Conservation (phyloP, 2,329 filamentous ascomycete species). For the Pestalotiopsis sp. region DNA sequence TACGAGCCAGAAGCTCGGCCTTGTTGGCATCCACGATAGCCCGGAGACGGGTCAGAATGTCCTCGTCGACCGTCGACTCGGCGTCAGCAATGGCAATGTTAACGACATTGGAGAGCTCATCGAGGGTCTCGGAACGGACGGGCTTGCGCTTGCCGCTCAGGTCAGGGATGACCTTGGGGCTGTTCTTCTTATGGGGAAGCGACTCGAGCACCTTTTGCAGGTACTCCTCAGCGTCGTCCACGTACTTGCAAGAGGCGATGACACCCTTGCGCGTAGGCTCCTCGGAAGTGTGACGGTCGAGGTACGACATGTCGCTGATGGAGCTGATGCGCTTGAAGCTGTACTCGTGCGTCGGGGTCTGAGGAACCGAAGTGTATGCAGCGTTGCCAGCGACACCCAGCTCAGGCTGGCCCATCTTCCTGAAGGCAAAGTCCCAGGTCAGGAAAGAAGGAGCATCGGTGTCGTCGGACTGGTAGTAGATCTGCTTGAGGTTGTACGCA, state of each 20-base stretch:
- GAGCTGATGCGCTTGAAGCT: conserved; percentile 84
- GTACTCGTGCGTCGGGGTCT: conserved; percentile 67
- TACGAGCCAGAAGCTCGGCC: conserved; percentile 78
- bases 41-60: conserved; percentile 76
- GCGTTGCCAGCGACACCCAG: conserved; percentile 82
- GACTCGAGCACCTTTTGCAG: conserved; percentile 82
- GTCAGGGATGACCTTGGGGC: conserved; percentile 68
- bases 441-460: conserved; percentile 69
- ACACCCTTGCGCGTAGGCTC: conserved; percentile 91
- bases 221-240: conserved; percentile 91
- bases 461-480: conserved; percentile 86
- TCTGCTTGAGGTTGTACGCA: conserved; percentile 87
- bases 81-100: conserved; percentile 91
- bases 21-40: conserved; percentile 79
- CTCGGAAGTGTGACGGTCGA: conserved; percentile 70
- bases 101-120: conserved; percentile 87
- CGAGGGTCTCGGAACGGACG: conserved; percentile 59
- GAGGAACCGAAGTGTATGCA: conserved; percentile 81
- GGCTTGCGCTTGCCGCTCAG: conserved; percentile 73
- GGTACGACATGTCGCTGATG: conserved; percentile 94
- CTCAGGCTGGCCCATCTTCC: conserved; percentile 90
- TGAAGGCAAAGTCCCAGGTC: conserved; percentile 93
- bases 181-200: conserved; percentile 67
- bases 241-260: conserved; percentile 88
- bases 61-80: conserved; percentile 80